phyloP scores from a whole-genome alignment of 106 monocot genomes.

The Vanilla planifolia region DNA sequence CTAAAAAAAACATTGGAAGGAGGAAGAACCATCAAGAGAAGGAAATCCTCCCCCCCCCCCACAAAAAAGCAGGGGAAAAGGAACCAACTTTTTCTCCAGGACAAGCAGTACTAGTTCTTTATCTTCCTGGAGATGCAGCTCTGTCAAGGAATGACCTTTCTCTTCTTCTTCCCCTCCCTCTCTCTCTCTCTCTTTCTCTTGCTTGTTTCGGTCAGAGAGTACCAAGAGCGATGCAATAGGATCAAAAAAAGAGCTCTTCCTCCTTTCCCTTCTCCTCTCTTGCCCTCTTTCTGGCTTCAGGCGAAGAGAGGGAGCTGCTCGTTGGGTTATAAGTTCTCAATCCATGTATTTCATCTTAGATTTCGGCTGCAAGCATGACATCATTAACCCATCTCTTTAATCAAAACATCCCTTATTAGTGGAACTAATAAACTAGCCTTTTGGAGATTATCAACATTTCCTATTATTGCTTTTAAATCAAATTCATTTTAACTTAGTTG shows the following conservation, averaged over 20 bases:
- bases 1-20: too few species aligned
- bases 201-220: background rate
- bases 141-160: background rate
- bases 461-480: too few species aligned
- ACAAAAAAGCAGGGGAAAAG: background rate
- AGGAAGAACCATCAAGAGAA: background rate
- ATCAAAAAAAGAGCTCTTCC: too few species aligned
- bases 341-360: background rate
- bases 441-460: too few species aligned
- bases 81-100: slow-evolving; percentile 1
- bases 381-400: background rate
- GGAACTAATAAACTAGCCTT: too few species aligned
- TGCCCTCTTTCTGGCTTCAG: background rate
- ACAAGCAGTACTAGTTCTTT: background rate
- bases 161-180: background rate
- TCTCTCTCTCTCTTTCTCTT: background rate
- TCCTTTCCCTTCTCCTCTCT: background rate
- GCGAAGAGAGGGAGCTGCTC: background rate
- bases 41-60: too few species aligned
- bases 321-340: background rate
- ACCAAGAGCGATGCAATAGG: too few species aligned
- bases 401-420: too few species aligned
- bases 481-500: too few species aligned
- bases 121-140: slow-evolving; percentile 3
- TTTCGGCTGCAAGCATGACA: background rate